phyloP scores from a whole-genome alignment of 2,329 filamentous ascomycete species.

The Fusarium avenaceum region DNA sequence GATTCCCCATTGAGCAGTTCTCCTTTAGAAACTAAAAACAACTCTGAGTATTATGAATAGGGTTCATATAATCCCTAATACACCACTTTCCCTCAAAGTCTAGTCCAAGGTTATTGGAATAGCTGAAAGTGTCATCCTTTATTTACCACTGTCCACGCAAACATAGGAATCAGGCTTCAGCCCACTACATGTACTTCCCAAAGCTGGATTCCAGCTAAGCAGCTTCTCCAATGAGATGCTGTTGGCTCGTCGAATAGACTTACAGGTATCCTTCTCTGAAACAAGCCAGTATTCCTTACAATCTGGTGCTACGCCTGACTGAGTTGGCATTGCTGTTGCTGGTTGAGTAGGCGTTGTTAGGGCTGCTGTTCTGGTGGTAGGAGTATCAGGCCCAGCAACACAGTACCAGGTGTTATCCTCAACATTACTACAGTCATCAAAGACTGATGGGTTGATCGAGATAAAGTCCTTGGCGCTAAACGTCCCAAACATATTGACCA shows the following conservation, averaged over 20 bases:
- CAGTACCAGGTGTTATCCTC: not conserved
- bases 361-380: not conserved
- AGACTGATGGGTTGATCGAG: not conserved
- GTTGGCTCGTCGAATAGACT: constrained; percentile 1
- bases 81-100: too few relatives aligned
- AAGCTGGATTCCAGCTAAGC: not conserved
- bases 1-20: too few relatives aligned
- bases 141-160: too few relatives aligned
- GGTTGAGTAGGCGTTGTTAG: rapidly evolving
- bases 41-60: too few relatives aligned
- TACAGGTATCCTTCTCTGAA: not conserved
- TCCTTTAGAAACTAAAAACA: too few relatives aligned
- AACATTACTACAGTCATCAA: rapidly evolving
- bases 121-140: too few relatives aligned
- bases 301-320: rapidly evolving
- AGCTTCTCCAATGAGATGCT: not conserved
- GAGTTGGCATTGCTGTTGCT: not conserved
- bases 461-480: not conserved
- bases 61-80: too few relatives aligned
- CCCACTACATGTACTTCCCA: not conserved
- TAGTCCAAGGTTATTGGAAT: too few relatives aligned
- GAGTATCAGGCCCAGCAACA: not conserved
- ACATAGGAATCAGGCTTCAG: not conserved
- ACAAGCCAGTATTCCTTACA: not conserved
- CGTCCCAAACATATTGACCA: not conserved